Base-by-base conservation (phyloP, 2,329 filamentous ascomycete species). In the Drechslerella coelobrocha region DNA sequence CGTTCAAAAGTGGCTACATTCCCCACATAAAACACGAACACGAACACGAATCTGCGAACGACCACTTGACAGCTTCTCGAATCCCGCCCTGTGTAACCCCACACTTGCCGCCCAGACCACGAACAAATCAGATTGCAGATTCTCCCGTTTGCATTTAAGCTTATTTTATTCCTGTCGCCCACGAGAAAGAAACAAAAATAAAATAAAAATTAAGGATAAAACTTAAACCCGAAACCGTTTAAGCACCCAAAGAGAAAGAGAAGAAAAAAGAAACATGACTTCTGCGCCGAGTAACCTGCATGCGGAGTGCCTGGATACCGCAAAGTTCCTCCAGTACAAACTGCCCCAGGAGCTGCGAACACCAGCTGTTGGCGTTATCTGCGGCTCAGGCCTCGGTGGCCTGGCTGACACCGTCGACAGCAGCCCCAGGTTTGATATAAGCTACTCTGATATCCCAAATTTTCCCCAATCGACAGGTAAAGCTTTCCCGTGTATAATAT, bases 371-470 rank as follows among this genome's bases (percentile, higher is more conserved):
- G 86, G 85, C 39, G 85, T 89, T 61, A 83, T 88, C 23, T 89
- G 86, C 76, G 86, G 86, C 29, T 87, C 85, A 53, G 86, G 86
- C 2, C 78, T 89, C 7, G 85, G 85, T 41, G 85, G 85, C 1
- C 81, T 89, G 34, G 84, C 82, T 65, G 80, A 84, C 62, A 84
- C 83, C 2, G 81, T 88, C 48, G 79, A 85, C 55, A 75, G 79
- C 19, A 79, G 81, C 26, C 80, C 80, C 6, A 81, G 81, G 61
- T 79, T 83, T 61, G 84, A 85, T 75, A 82, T 84, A 75, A 80
- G 83, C 14, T 88, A 88, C 76, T 79, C 79, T 39, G 80, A 82
- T 48, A 85, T 88, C 74, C 86, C 86, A 8, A 81, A 86, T 75
- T 88, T 88, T 72, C 85, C 86, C 29, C 78, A 79, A 65, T 83